These are phyloP conservation scores for Scalesia atractyloides DNA, from an alignment of 129 eudicot species.

Conservation along the genomic window DNA sequence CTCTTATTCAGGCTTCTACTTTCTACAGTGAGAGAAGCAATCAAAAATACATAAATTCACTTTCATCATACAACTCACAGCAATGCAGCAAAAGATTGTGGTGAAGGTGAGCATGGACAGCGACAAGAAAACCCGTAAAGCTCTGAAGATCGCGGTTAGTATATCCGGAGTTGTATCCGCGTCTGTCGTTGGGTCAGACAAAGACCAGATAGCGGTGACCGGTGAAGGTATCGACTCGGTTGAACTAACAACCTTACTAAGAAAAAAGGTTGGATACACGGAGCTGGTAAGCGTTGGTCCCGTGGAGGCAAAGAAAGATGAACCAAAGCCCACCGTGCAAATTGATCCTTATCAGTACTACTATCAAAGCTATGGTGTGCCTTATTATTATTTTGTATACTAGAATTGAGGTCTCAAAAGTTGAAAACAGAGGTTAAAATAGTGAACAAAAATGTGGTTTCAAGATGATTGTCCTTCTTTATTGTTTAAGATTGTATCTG, in stretches of 20 bases:
- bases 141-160: slow-evolving; percentile 35
- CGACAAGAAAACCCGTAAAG: slow-evolving; percentile 1
- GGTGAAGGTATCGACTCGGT: slow-evolving; percentile 20
- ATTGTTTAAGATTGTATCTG: too few species aligned
- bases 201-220: too few species aligned
- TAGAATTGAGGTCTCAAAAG: not conserved
- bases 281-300: slow-evolving; percentile 19
- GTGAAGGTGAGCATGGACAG: slow-evolving; percentile 19
- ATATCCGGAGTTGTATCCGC: slow-evolving; percentile 38
- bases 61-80: too few species aligned
- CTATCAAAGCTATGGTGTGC: not conserved
- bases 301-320: not conserved
- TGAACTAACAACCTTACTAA: slow-evolving; percentile 11
- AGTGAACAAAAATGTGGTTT: too few species aligned
- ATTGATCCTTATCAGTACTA: slow-evolving; percentile 15
- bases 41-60: too few species aligned
- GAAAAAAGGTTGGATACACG: slow-evolving; percentile 28
- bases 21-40: too few species aligned
- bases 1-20: too few species aligned
- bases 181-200: too few species aligned
- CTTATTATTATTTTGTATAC: not conserved
- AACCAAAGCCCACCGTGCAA: not conserved
- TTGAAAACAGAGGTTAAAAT: not conserved
- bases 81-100: slow-evolving; percentile 45
- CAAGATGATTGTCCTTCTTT: too few species aligned